Percentiles rank a stretch among this genome's conserved stretches.
phyloP scores from a whole-genome alignment of 805 yeast genomes.

The Metschnikowia baotianmanensis region DNA sequence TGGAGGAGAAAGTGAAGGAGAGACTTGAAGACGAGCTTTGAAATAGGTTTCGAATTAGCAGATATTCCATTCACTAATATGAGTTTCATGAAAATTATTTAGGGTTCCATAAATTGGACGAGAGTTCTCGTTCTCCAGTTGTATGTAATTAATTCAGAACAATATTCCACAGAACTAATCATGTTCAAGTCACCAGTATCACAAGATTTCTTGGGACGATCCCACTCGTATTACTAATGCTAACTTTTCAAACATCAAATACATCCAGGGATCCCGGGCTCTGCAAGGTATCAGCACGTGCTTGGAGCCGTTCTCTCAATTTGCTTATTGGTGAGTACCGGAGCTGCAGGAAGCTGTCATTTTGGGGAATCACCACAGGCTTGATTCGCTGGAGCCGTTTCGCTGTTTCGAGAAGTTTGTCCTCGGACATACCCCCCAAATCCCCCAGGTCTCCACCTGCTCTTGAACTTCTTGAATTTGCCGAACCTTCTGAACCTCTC shows the following conservation, averaged over 20 bases:
- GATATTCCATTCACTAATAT: neutral
- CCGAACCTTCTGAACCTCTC: too few species aligned
- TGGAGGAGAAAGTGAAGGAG: slow-evolving; percentile 13
- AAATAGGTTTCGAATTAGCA: neutral
- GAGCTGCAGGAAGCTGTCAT: slow-evolving; percentile 25
- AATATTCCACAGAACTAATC: too few species aligned
- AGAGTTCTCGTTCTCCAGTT: too few species aligned
- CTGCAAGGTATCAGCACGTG: slow-evolving; percentile 6
- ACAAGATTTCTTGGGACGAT: neutral
- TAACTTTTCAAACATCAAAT: neutral
- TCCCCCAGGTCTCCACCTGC: too few species aligned
- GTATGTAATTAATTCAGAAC: too few species aligned
- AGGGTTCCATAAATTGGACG: too few species aligned
- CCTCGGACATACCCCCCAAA: too few species aligned
- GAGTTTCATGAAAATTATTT: too few species aligned
- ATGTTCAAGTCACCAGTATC: neutral
- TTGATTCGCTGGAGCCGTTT: slow-evolving; percentile 33
- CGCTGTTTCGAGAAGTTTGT: slow-evolving; percentile 29
- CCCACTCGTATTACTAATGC: neutral
- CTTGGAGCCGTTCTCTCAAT: slow-evolving; percentile 25
- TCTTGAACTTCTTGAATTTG: too few species aligned
- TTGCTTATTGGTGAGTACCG: slow-evolving; percentile 31
- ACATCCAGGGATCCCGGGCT: slow-evolving; percentile 2
- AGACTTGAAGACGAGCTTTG: slow-evolving; percentile 11
- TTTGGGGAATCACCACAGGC: slow-evolving; percentile 37